Evolutionary conservation across 495 filamentous ascomycete genomes (phyloP).

Genomic region (Penicillium maclennaniae): DNA sequence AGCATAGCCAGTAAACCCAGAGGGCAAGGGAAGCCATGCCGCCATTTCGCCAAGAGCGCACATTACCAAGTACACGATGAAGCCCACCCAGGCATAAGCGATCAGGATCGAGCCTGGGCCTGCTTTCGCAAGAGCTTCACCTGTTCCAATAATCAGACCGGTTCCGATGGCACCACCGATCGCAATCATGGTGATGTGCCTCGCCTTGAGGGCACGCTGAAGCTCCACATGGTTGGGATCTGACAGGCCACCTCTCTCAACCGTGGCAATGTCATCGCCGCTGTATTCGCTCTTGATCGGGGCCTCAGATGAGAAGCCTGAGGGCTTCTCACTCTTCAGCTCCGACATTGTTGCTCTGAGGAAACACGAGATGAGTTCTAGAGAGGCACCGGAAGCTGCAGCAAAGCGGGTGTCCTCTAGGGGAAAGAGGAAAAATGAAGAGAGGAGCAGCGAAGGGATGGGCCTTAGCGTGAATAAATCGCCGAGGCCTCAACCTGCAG

Average conservation of each 20-base stretch:
- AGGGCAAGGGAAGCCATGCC: conserved; percentile 58
- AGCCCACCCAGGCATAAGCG: conserved; percentile 58
- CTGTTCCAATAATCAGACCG: conserved; percentile 63
- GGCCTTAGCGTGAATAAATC: not conserved
- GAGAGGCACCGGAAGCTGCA: not conserved
- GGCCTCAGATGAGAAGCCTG: conserved; percentile 8
- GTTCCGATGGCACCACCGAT: conserved; percentile 88
- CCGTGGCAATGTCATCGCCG: conserved; percentile 22
- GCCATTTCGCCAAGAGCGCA: conserved; percentile 67
- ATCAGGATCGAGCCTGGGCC: conserved; percentile 67
- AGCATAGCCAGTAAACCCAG: conserved; percentile 59
- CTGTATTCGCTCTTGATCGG: conserved; percentile 9
- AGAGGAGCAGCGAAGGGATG: not conserved
- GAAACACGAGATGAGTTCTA: not conserved
- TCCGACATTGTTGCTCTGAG: conserved; percentile 4
- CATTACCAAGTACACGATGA: conserved; percentile 64
- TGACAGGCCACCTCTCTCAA: conserved; percentile 25
- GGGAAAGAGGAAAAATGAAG: not conserved
- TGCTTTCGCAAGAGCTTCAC: conserved; percentile 55
- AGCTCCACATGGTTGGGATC: conserved; percentile 39
- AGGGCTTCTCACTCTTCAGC: conserved; percentile 3
- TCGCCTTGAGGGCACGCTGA: conserved; percentile 68
- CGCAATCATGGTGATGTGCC: conserved; percentile 84
- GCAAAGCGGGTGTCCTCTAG: not conserved
- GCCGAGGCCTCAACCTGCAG: not conserved